Base-by-base conservation (phyloP, 2,329 filamentous ascomycete genomes). In the Fusarium xylarioides region DNA sequence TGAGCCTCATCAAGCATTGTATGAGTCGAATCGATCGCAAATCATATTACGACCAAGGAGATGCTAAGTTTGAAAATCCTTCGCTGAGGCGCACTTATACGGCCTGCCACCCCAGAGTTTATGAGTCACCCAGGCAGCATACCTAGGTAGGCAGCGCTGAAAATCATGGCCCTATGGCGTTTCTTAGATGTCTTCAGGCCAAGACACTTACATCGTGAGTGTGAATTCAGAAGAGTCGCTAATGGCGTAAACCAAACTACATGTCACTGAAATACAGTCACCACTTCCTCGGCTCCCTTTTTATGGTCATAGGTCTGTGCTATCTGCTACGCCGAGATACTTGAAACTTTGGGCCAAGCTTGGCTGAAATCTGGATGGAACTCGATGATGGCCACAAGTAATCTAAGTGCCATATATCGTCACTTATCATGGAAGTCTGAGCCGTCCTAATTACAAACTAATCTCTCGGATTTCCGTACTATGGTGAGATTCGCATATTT, bases 1-100 rank as follows among this genome's bases (percentile, higher is more conserved):
- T 53, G 47, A 61, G 65, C 53, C 63, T 61, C 63, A 67, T 28
- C 30, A 37, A n/a, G 23, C n/a, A 47, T 42, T 18, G 19, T 30
- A n/a, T 34, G 23, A 59, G 44, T 30, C 21, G 32, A 59, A 52
- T 30, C 18, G 32, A n/a, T n/a, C 23, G 19, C 19, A n/a, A 53
- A 26, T 52, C 34, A 16, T 38, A 28, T 28, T 12, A 38, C 28
- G 19, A 28, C 34, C 19, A 21, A 21, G 19, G 14, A 38, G 19
- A 18, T 38, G n/a, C 21, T 18, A 53, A 38, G 14, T n/a, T 53
- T 28, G 18, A n/a, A 28, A 28, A 4, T 2, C 23, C 2, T 21
- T 28, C 18, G 38, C 10, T 6, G 18, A 38, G 23, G 4, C 4
- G 15, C 19, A 8, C 14, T 9, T 34, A 19, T 26, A 21, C 18